Conservation (phyloP, 768 basidiomycete species). For the Piloderma croceum region DNA sequence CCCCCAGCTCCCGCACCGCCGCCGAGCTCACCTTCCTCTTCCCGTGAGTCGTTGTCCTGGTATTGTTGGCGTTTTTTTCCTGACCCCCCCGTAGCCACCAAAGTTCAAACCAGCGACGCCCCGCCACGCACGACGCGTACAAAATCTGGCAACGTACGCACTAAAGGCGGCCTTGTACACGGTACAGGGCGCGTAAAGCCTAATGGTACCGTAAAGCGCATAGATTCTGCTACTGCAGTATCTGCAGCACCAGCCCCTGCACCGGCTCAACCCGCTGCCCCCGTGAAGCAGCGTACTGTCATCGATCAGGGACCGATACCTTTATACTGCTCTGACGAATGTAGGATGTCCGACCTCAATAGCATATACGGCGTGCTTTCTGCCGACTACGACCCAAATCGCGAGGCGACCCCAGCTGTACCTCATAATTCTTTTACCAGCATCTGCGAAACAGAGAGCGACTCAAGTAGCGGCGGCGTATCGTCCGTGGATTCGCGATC, state of each 20-base stretch:
- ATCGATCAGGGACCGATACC: slow-evolving; percentile 80
- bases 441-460: slow-evolving; percentile 18
- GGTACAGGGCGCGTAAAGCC: slow-evolving; percentile 61
- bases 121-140: slow-evolving; percentile 25
- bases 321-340: slow-evolving; percentile 80
- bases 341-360: slow-evolving; percentile 55
- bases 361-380: slow-evolving; percentile 34
- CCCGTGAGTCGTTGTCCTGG: slow-evolving; percentile 29
- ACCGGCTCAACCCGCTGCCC: slow-evolving; percentile 23
- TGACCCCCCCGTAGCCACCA: slow-evolving; percentile 18
- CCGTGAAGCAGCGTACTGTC: slow-evolving; percentile 52
- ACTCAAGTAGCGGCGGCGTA: slow-evolving; percentile 30
- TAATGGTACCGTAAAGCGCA: slow-evolving; percentile 49
- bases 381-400: slow-evolving; percentile 44
- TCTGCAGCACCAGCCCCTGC: slow-evolving; percentile 15
- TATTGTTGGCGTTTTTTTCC: slow-evolving; percentile 2
- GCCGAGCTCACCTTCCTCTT: slow-evolving; percentile 31
- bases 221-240: slow-evolving; percentile 15
- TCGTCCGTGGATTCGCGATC: slow-evolving; percentile 34
- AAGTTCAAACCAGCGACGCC: slow-evolving; percentile 24
- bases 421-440: slow-evolving; percentile 34
- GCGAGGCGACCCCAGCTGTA: slow-evolving; percentile 35
- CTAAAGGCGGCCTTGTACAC: slow-evolving; percentile 50
- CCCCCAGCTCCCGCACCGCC: slow-evolving; percentile 32
- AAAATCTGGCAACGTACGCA: slow-evolving; percentile 32